A percentile compares a stretch with the other conserved stretches of the same genome.
Evolutionary conservation across 257 asterid species (phyloP).

Genomic region (Przewalskia tangutica): DNA sequence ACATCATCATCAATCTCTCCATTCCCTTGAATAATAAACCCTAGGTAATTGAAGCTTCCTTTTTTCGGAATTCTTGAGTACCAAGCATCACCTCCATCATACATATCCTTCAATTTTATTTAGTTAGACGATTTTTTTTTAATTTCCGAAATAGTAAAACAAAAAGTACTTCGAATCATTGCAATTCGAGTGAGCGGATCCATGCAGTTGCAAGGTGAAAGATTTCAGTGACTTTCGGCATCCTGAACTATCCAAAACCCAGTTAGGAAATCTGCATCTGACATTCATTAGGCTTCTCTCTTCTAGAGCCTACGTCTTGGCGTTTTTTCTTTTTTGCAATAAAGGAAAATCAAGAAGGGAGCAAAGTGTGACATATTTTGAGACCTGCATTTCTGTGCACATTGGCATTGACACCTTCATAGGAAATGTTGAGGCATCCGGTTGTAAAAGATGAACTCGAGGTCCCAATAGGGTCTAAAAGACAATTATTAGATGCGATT

Average conservation of each 20-base stretch:
- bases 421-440: not conserved
- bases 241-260: no score
- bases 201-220: not conserved
- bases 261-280: no score
- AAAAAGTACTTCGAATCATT: not conserved
- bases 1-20: no score
- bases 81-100: not conserved
- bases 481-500: not conserved
- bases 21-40: no score
- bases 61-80: no score
- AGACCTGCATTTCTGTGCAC: not conserved
- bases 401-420: not conserved
- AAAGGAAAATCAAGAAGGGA: not conserved
- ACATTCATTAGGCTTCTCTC: no score
- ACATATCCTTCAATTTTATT: no score
- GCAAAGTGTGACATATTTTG: not conserved
- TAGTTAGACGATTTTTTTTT: not conserved
- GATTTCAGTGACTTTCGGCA: not conserved
- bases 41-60: no score
- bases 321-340: no score
- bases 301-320: no score
- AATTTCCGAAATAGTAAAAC: not conserved
- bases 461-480: not conserved
- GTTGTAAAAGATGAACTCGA: not conserved
- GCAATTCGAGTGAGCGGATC: not conserved